These are phyloP conservation scores for Metschnikowia baotianmanensis DNA, from an alignment of 805 yeast species.

Conservation along the genomic window DNA sequence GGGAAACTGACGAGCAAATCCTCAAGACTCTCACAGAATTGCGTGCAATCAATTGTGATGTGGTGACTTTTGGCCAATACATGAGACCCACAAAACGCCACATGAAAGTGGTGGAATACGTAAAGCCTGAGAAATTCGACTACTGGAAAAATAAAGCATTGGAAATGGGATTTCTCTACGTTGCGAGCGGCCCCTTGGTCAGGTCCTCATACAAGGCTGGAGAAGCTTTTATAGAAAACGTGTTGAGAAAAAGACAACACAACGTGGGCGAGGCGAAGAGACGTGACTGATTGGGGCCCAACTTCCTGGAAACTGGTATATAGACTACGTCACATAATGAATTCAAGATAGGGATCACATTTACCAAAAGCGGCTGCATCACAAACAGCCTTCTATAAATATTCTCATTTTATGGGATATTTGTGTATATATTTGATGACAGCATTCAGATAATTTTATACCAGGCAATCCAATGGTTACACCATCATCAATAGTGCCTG, in stretches of 20 bases:
- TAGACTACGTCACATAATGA: no score
- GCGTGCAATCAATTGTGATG: constrained; percentile 78
- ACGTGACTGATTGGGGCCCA: neutral
- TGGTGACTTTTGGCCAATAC: constrained; percentile 97
- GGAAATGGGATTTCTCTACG: constrained; percentile 89
- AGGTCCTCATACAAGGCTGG: constrained; percentile 98
- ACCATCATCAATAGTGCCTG: no score
- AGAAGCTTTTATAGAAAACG: constrained; percentile 94
- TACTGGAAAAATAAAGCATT: constrained; percentile 86
- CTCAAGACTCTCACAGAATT: constrained; percentile 72
- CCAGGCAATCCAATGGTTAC: no score
- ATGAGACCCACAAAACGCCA: constrained; percentile 99
- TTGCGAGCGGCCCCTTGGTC: constrained; percentile 96
- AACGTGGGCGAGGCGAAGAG: constrained; percentile 39
- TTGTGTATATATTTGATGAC: neutral
- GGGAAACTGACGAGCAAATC: constrained; percentile 91
- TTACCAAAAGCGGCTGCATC: no score
- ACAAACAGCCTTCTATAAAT: no score
- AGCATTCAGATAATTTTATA: neutral
- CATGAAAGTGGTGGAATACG: constrained; percentile 95
- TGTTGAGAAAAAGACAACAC: constrained; percentile 69
- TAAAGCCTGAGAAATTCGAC: constrained; percentile 91
- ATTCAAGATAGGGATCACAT: no score
- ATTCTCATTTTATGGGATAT: no score
- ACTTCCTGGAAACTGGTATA: no score